Evolutionary conservation across 805 yeast genomes (phyloP), one percentile per base, ranked within the genome.

Genomic region (Spathaspora boniae): DNA sequence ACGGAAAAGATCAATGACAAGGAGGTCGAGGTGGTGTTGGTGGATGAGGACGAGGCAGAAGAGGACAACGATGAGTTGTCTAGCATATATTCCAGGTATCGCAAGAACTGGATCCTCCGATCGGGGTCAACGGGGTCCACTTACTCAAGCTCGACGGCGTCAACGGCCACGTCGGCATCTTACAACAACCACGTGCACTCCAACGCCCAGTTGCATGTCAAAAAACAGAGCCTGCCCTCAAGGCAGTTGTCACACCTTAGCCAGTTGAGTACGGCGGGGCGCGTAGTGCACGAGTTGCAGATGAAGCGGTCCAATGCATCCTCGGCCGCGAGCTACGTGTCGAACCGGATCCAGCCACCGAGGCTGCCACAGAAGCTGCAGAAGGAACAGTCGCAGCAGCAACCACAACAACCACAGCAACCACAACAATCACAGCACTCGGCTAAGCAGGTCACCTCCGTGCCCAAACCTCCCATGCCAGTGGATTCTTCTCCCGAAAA

Each of bases 51-150:
- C 5, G 64, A 54, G 7, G 16, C 17, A 4, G 34, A 33, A n/a
- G 30, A 29, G 16, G 65, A 56, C 21, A 66, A 62, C 5, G 64
- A 41, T 4, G 61, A 53, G 12, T 54, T 68, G 33, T 56, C 53
- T 41, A 66, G 72, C 43, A 58, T 68, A 30, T 67, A 67, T 41
- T 68, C 72, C 4, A 61, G 58, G 38, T 68, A 68, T 44, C 54
- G 56, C 19, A 50, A 47, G 22, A 44, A 53, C 29, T 57, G 62
- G 60, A 27, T 55, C 2, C 45, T 46, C 5, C 45, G 65, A 35
- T 42, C 56, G n/a, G 41, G 43, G 16, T 54, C 65, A 0, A 41
- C 44, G 6, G 38, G 29, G 12, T 23, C 16, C 24, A 9, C 6
- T 25, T 20, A 9, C 16, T 17, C 7, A 25, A 35, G 12, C 25